Evolutionary conservation across 192 early-diverging fungal species (phyloP).

Genomic region (Dispira simplex): DNA sequence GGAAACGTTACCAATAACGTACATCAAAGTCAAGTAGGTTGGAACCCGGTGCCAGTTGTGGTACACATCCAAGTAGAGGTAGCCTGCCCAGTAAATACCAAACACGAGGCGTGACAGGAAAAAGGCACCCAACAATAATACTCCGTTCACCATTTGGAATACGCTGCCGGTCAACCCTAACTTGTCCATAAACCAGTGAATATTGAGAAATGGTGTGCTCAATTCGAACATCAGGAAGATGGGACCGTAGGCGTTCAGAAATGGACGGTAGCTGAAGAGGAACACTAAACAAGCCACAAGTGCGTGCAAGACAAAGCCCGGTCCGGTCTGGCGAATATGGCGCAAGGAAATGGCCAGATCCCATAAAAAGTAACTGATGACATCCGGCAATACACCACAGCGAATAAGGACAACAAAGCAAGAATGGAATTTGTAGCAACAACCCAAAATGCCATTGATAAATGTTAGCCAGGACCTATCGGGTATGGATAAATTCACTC

Average conservation of each 20-base stretch:
- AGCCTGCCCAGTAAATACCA: conserved; percentile 57
- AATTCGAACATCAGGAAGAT: conserved; percentile 84
- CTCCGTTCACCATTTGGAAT: conserved; percentile 70
- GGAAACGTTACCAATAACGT: conserved; percentile 34
- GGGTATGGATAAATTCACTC: too few relatives aligned
- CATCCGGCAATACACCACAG: not conserved
- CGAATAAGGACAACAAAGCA: too few relatives aligned
- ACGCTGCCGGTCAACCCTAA: conserved; percentile 60
- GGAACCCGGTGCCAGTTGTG: conserved; percentile 14
- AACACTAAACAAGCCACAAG: conserved; percentile 59
- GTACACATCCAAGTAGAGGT: conserved; percentile 17
- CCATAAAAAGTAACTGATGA: conserved; percentile 80
- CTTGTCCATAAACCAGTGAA: conserved; percentile 86
- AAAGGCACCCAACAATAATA: conserved; percentile 58
- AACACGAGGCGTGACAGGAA: conserved; percentile 59
- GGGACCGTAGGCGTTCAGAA: conserved; percentile 73
- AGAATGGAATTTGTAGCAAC: too few relatives aligned
- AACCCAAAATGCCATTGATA: too few relatives aligned
- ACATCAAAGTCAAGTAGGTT: conserved; percentile 20
- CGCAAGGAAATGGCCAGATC: conserved; percentile 53
- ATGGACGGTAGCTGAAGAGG: conserved; percentile 59
- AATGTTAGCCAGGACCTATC: too few relatives aligned
- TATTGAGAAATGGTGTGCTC: conserved; percentile 81
- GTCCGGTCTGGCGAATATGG: conserved; percentile 48
- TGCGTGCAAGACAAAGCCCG: conserved; percentile 75